phyloP scores from a whole-genome alignment of 805 yeast species.

The Candida awuae region DNA sequence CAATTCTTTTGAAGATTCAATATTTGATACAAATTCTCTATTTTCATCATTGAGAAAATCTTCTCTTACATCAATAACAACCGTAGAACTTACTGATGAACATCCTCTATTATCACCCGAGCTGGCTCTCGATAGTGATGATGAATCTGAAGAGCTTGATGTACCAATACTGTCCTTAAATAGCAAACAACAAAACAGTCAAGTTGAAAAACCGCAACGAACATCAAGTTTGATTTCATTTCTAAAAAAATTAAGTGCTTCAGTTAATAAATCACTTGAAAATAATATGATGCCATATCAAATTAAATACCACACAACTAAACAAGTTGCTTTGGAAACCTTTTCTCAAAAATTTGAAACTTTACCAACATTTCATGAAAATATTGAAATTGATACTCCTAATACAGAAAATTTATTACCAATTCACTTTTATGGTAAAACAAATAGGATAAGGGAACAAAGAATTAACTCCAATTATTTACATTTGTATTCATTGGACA shows the following conservation, averaged over 20 bases:
- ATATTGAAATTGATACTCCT: not conserved
- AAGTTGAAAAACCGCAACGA: not conserved
- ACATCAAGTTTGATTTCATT: not conserved
- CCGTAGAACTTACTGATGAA: not conserved
- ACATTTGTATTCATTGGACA: constrained; percentile 42
- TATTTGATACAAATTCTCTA: not conserved
- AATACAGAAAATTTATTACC: constrained; percentile 2
- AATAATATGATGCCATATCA: not conserved
- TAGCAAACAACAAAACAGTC: not conserved
- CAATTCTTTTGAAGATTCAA: not conserved
- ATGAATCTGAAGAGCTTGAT: not conserved
- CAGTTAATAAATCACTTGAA: not conserved
- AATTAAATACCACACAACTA: not conserved
- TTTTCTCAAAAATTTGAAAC: constrained; percentile 8
- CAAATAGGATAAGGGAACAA: constrained; percentile 32
- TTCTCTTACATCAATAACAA: too few relatives aligned
- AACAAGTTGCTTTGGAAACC: constrained; percentile 10
- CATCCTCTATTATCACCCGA: not conserved
- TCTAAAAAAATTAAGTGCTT: not conserved
- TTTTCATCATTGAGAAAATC: not conserved
- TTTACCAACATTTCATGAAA: constrained; percentile 1
- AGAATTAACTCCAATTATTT: constrained; percentile 42
- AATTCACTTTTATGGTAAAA: constrained; percentile 9
- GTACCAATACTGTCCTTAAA: not conserved
- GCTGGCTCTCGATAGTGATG: not conserved